A percentile compares a stretch with the other conserved stretches of the same genome.
These are phyloP conservation scores for Ascodesmis nigricans DNA, from an alignment of 495 filamentous ascomycete genomes.

Conservation along the genomic window DNA sequence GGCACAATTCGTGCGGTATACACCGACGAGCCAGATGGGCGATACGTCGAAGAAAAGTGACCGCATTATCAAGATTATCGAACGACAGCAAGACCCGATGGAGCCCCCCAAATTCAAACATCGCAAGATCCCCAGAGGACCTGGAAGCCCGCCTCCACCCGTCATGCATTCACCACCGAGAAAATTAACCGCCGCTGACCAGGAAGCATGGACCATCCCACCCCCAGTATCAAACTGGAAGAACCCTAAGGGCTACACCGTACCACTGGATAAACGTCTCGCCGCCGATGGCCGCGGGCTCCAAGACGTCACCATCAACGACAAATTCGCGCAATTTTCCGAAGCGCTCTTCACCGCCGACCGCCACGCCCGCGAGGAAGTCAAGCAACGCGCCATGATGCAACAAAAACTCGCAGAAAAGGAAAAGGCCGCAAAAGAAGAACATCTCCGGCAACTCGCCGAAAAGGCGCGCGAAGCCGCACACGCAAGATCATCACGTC, in stretches of 20 bases:
- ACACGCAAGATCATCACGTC: slow-evolving; percentile 21
- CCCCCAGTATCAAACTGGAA: slow-evolving; percentile 97
- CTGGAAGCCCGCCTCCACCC: slow-evolving; percentile 77
- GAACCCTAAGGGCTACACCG: slow-evolving; percentile 95
- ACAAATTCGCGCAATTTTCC: slow-evolving; percentile 93
- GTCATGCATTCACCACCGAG: slow-evolving; percentile 88
- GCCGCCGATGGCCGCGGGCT: slow-evolving; percentile 86
- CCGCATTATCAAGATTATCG: slow-evolving; percentile 95
- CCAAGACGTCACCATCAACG: slow-evolving; percentile 92
- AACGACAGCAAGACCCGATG: slow-evolving; percentile 87
- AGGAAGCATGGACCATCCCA: slow-evolving; percentile 90
- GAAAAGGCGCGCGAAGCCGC: slow-evolving; percentile 76
- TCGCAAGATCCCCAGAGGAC: slow-evolving; percentile 92
- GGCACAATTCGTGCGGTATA: slow-evolving; percentile 87
- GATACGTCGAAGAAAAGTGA: slow-evolving; percentile 72
- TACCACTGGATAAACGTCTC: slow-evolving; percentile 85
- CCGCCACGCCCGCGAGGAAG: slow-evolving; percentile 84
- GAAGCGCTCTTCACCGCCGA: slow-evolving; percentile 90
- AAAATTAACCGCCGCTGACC: slow-evolving; percentile 90
- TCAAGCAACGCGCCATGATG: slow-evolving; percentile 78
- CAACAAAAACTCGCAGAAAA: slow-evolving; percentile 94
- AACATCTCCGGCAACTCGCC: slow-evolving; percentile 69
- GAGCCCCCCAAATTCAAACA: slow-evolving; percentile 97
- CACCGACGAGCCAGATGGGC: slow-evolving; percentile 91
- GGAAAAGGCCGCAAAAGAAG: slow-evolving; percentile 83